Evolutionary conservation across 164 flowering plant genomes (phyloP).

Genomic region (Macadamia integrifolia): DNA sequence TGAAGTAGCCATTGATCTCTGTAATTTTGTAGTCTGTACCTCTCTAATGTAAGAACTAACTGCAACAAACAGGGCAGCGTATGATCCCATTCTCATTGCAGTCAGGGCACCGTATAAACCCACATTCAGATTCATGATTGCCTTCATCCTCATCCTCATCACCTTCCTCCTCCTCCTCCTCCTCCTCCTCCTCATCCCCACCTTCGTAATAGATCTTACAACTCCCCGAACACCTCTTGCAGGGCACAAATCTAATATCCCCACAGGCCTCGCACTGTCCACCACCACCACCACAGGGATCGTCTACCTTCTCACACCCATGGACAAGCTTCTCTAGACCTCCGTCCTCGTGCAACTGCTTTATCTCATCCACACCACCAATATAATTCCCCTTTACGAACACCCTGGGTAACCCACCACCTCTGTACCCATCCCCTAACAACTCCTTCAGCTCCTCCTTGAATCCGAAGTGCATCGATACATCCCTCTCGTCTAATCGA

Average conservation of each 20-base stretch:
- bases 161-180: slow-evolving; percentile 27
- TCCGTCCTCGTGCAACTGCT: slow-evolving; percentile 73
- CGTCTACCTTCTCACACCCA: slow-evolving; percentile 46
- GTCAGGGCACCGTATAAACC: slow-evolving; percentile 70
- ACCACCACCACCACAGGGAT: slow-evolving; percentile 6
- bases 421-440: slow-evolving; percentile 32
- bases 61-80: slow-evolving; percentile 66
- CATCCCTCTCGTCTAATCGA: slow-evolving; percentile 81
- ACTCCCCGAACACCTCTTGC: slow-evolving; percentile 86
- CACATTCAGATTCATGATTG: slow-evolving; percentile 19
- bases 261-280: slow-evolving; percentile 73
- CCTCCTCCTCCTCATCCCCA: slow-evolving; percentile 32
- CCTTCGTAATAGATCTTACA: slow-evolving; percentile 66
- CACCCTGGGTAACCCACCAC: slow-evolving; percentile 57
- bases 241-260: slow-evolving; percentile 77
- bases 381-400: slow-evolving; percentile 58
- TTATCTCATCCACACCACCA: slow-evolving; percentile 77
- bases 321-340: slow-evolving; percentile 55
- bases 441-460: slow-evolving; percentile 68
- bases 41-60: slow-evolving; percentile 13
- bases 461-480: slow-evolving; percentile 82
- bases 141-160: slow-evolving; percentile 26
- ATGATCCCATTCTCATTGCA: slow-evolving; percentile 88
- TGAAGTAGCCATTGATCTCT: too few relatives aligned
- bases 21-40: neutral